These are phyloP conservation scores for Candida ortonii DNA, from an alignment of 805 yeast species.

Conservation along the genomic window DNA sequence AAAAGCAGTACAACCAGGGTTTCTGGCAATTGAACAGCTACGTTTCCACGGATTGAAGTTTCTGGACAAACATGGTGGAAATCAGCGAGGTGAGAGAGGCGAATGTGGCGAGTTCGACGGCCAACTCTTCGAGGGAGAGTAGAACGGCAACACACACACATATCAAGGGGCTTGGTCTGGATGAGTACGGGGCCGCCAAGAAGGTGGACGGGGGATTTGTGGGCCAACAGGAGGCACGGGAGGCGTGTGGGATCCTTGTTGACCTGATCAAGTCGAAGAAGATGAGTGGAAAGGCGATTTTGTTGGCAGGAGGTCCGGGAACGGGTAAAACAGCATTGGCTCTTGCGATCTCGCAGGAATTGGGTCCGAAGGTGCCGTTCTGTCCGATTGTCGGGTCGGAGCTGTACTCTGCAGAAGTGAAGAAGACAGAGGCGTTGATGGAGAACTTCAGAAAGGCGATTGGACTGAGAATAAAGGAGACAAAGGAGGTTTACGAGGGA, in stretches of 20 bases:
- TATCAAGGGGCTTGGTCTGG: slow-evolving; percentile 94
- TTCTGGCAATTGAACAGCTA: too few species aligned
- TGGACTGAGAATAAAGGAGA: slow-evolving; percentile 93
- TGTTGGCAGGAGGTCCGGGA: slow-evolving; percentile 97
- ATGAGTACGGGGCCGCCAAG: slow-evolving; percentile 82
- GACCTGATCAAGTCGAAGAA: slow-evolving; percentile 92
- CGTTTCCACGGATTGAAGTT: too few species aligned
- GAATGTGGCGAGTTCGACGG: slow-evolving; percentile 15
- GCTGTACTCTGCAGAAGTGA: slow-evolving; percentile 83
- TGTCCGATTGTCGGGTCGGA: slow-evolving; percentile 95
- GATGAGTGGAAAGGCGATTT: slow-evolving; percentile 94
- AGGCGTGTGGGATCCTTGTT: slow-evolving; percentile 91
- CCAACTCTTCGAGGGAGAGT: slow-evolving; percentile 23
- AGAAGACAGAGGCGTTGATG: slow-evolving; percentile 93
- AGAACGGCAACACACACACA: slow-evolving; percentile 92
- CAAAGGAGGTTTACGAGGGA: slow-evolving; percentile 96
- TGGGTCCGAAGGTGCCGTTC: slow-evolving; percentile 82
- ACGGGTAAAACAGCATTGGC: slow-evolving; percentile 99
- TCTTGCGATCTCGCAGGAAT: slow-evolving; percentile 78
- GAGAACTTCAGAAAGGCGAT: slow-evolving; percentile 96
- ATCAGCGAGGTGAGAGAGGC: slow-evolving; percentile 71
- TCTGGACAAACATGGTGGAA: slow-evolving; percentile 73
- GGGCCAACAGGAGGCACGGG: slow-evolving; percentile 92
- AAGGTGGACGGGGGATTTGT: slow-evolving; percentile 92
- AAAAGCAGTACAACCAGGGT: neutral